Evolutionary conservation across 2,329 filamentous ascomycete species (phyloP).

Genomic region (Monosporascus sp.): DNA sequence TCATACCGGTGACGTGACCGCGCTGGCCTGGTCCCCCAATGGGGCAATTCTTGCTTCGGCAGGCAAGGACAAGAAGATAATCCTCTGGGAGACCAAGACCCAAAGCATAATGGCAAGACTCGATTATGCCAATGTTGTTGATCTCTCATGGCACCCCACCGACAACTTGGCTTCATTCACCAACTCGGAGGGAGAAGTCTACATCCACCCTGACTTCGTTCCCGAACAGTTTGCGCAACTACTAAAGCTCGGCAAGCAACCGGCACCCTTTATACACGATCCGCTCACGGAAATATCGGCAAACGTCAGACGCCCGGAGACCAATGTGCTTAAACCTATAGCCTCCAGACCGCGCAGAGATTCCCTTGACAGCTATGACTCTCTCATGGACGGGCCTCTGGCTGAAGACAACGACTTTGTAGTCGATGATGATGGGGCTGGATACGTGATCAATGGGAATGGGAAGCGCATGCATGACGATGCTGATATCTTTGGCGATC

Average conservation of each 20-base stretch:
- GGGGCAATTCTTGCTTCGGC: constrained; percentile 77
- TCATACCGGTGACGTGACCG: constrained; percentile 79
- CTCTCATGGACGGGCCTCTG: constrained; percentile 63
- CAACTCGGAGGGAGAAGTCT: constrained; percentile 87
- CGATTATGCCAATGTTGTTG: constrained; percentile 78
- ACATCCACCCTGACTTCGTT: constrained; percentile 73
- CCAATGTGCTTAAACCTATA: constrained; percentile 51
- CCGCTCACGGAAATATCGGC: constrained; percentile 64
- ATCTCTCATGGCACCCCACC: constrained; percentile 84
- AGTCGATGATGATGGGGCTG: constrained; percentile 89
- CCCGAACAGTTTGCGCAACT: constrained; percentile 51
- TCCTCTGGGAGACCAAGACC: constrained; percentile 86
- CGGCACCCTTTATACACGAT: constrained; percentile 82
- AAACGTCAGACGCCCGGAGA: constrained; percentile 53
- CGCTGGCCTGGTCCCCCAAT: constrained; percentile 90
- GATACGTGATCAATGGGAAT: constrained; percentile 61
- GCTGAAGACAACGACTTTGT: constrained; percentile 74
- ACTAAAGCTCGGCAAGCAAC: constrained; percentile 57
- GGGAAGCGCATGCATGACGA: constrained; percentile 46
- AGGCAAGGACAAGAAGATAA: constrained; percentile 61
- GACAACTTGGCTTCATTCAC: constrained; percentile 89
- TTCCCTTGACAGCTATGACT: constrained; percentile 74
- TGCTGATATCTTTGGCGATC: constrained; percentile 44
- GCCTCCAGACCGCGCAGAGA: constrained; percentile 51
- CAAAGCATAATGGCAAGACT: constrained; percentile 75